Base-by-base conservation (phyloP, 371 early-diverging fungal species). In the Saksenaea vasiformis region DNA sequence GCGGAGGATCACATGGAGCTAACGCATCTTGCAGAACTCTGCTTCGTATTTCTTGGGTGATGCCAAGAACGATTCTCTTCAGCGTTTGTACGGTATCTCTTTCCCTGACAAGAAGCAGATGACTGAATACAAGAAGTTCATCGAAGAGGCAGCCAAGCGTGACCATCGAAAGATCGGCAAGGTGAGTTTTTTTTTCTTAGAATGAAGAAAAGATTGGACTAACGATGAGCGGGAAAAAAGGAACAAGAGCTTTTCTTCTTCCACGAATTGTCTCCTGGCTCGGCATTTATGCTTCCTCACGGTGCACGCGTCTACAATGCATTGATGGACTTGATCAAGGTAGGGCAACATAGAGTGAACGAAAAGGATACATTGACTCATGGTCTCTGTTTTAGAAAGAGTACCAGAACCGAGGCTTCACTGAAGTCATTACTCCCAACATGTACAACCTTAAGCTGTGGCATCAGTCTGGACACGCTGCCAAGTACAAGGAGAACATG, bases 401-500 rank as follows among this genome's bases (percentile, higher is more conserved):
- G 76, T 97, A 96, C 64, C 79, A 82, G 14, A 72, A 82, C 36
- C 88, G 85, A 67, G 95, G 93, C 0, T 97, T 91, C 77, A 87
- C 91, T 24, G 97, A 98, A 82, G 93, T 99, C 53, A 93, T 97
- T 68, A 98, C 98, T 1, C 99, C 99, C 61, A 91, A 97, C 64
- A 90, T 99, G 79, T 99, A 87, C 85, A 95, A 94, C 68, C 89
- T 93, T 74, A 90, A 95, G 71, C 81, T 99, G 56, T 99, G 99
- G 99, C 94, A 98, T 70, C 95, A 91, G 57, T 95, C 95, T 28
- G 99, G 99, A 7, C 99, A 99, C 79, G 98, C 97, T 90, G 88
- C 96, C 61, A 99, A 99, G 77, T 99, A 99, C 79, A 87, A 92
- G 81, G 98, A 98, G 64, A 93, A 99, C 83, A 99, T 99, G 98